Evolutionary conservation across 2,329 filamentous ascomycete species (phyloP).

Genomic region (Xylogone sp.): DNA sequence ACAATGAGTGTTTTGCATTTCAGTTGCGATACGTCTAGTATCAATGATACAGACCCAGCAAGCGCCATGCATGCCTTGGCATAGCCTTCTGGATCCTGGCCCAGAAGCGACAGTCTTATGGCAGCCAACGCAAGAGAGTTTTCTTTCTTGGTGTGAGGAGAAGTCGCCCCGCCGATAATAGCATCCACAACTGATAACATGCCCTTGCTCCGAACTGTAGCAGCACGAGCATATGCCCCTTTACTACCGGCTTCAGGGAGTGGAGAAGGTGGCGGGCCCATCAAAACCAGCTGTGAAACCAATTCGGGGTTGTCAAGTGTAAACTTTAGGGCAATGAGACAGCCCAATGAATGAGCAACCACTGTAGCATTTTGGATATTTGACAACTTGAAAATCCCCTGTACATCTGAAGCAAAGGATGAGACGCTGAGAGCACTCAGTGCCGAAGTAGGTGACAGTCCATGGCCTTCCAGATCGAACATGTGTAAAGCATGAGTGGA

Average conservation of each 20-base stretch:
- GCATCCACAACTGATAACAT: slow-evolving; percentile 40
- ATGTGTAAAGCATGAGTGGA: slow-evolving; percentile 34
- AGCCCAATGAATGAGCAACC: slow-evolving; percentile 49
- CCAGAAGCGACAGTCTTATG: slow-evolving; percentile 38
- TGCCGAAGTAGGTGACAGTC: slow-evolving; percentile 47
- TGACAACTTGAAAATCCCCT: slow-evolving; percentile 32
- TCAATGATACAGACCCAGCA: slow-evolving; percentile 30
- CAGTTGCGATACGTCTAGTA: slow-evolving; percentile 31
- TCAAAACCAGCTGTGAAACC: slow-evolving; percentile 40
- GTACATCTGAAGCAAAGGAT: slow-evolving; percentile 40
- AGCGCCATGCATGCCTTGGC: slow-evolving; percentile 50
- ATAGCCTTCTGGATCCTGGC: slow-evolving; percentile 49
- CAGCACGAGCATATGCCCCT: slow-evolving; percentile 31
- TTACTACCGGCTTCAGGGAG: slow-evolving; percentile 33
- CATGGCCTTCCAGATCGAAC: slow-evolving; percentile 54
- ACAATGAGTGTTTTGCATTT: slow-evolving; percentile 35
- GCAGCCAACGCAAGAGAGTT: slow-evolving; percentile 40
- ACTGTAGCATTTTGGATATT: slow-evolving; percentile 34
- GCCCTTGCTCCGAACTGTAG: slow-evolving; percentile 37
- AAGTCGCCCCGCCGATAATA: slow-evolving; percentile 33
- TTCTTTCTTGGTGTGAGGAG: slow-evolving; percentile 29
- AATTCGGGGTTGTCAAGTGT: slow-evolving; percentile 34
- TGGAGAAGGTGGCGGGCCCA: slow-evolving; percentile 44
- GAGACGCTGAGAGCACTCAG: slow-evolving; percentile 37
- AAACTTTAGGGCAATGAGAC: slow-evolving; percentile 42